A percentile compares a stretch with the other conserved stretches of the same genome.
phyloP scores from a whole-genome alignment of 495 filamentous ascomycete genomes.

The Penicillium psychrofluorescens region DNA sequence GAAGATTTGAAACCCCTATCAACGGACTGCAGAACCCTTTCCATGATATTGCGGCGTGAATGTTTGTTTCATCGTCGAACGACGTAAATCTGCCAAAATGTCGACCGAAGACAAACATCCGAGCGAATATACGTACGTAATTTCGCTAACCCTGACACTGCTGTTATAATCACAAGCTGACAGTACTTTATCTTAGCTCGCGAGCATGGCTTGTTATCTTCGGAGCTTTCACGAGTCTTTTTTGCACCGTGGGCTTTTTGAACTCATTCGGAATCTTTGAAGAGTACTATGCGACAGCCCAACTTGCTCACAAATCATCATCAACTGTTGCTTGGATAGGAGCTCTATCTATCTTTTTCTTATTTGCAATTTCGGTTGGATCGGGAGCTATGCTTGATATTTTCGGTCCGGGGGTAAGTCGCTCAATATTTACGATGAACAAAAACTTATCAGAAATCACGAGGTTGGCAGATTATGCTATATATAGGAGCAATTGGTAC shows the following conservation, averaged over 20 bases:
- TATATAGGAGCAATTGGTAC: slow-evolving; percentile 20
- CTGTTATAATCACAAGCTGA: neutral
- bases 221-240: slow-evolving; percentile 25
- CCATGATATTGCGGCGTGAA: too few relatives aligned
- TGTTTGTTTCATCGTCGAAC: too few relatives aligned
- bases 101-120: neutral
- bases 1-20: too few relatives aligned
- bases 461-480: slow-evolving; percentile 15
- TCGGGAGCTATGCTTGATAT: slow-evolving; percentile 30
- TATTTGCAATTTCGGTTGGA: slow-evolving; percentile 25
- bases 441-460: too few relatives aligned
- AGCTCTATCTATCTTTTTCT: slow-evolving; percentile 37
- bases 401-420: slow-evolving; percentile 26
- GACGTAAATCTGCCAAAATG: neutral
- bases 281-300: slow-evolving; percentile 48
- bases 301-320: slow-evolving; percentile 36
- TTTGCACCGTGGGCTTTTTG: slow-evolving; percentile 51
- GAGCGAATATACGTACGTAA: slow-evolving; percentile 19
- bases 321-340: slow-evolving; percentile 57
- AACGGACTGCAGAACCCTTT: too few relatives aligned
- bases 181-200: slow-evolving; percentile 3
- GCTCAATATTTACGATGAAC: too few relatives aligned
- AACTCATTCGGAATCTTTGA: slow-evolving; percentile 60
- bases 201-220: slow-evolving; percentile 20
- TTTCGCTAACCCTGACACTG: neutral